Evolutionary conservation across 2,329 filamentous ascomycete genomes (phyloP), one percentile per base, ranked within the genome.

Genomic region (Ophiocordyceps camponoti-floridani): DNA sequence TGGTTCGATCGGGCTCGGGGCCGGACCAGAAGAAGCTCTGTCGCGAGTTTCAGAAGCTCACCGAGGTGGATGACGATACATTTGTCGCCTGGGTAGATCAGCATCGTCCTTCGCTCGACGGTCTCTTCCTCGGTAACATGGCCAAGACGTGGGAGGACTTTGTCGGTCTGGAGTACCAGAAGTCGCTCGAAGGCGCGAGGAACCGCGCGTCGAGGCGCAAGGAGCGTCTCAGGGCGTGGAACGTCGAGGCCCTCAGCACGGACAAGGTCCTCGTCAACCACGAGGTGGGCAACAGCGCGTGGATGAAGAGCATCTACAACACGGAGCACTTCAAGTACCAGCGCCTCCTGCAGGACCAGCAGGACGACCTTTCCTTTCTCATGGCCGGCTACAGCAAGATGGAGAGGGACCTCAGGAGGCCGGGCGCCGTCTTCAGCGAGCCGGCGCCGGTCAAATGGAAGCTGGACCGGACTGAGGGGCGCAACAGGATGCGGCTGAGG

Each of bases 241-340:
- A 83, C 40, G 62, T 70, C 2, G 82, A 89, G 50, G 78, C 79
- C 43, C 62, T 75, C 4, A 71, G 72, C 19, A 73, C 73, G 10
- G 84, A 93, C 16, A 83, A 82, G 50, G 69, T 82, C 14, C 73
- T 88, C 47, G 70, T 82, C 45, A 79, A 79, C n/a, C 89, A 96
- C 55, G 85, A 94, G 54, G 78, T 84, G 51, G 83, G 85, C 1
- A 89, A 91, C 46, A 81, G 77, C 38, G 81, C 89, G 47, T 98
- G 89, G 91, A 83, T 89, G 67, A 86, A 88, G 53, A 96, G 94
- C 54, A 94, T 98, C 38, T 91, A 89, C 59, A 79, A 82, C 43
- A 86, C 89, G 0, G 91, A 98, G 58, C 82, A 91, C 51, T 75
- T 89, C 56, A 96, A 94, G 58, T 82, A 94, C 51, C 89, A 96